Evolutionary conservation across 305 asterid genomes (phyloP), one percentile per base, ranked within the genome.

Genomic region (Withania somnifera): DNA sequence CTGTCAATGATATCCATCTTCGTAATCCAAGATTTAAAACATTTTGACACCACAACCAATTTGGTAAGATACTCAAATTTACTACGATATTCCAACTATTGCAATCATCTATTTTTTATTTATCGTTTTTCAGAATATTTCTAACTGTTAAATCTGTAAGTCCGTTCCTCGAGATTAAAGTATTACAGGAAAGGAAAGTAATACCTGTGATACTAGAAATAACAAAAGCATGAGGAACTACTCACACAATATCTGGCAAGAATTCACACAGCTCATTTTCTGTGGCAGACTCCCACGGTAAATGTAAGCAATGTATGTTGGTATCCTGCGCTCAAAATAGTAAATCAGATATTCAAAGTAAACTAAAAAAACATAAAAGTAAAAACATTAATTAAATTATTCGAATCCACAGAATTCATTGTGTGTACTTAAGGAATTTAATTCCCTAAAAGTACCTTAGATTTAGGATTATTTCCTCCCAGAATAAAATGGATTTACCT

Each of bases 241-340:
- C 95, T 86, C 85, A 94, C 99, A 96, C 87, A 81, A 96, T 87
- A 82, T 96, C 93, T 0, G 98, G 98, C 34, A 88, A 60, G 77
- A 85, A 90, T 80, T 79, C 26, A 78, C 50, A 88, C 81, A 93
- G 94, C 75, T 88, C 89, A 22, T 86, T 89, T 77, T 91, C 92
- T 5, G 92, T 77, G 51, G 97, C 91, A 84, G 91, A 88, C 87
- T 92, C 98, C 99, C 99, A 96, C 30, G 98, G 93, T 86, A 96
- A 85, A 87, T 87, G 85, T 85, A 90, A 80, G 85, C 97, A 91
- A 53, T 88, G 87, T 54, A 92, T n/a, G n/a, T n/a, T n/a, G n/a
- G n/a, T n/a, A n/a, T n/a, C n/a, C n/a, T n/a, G n/a, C n/a, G n/a
- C n/a, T n/a, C n/a, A n/a, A n/a, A n/a, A n/a, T n/a, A n/a, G n/a